Evolutionary conservation across 2,329 filamentous ascomycete species (phyloP).

Genomic region (Ophiostoma piceae): DNA sequence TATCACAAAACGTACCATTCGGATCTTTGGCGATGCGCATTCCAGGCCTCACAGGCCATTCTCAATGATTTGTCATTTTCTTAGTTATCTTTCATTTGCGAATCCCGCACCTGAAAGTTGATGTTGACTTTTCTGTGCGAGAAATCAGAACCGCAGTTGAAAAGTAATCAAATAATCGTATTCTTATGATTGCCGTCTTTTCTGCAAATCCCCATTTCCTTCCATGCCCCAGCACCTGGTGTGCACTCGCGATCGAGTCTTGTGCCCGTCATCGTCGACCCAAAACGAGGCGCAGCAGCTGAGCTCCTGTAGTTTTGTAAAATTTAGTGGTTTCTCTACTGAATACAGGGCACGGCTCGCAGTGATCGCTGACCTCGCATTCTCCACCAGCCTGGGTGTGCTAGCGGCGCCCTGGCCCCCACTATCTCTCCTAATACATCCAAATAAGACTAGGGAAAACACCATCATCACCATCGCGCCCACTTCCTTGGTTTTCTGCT

Average conservation of each 20-base stretch:
- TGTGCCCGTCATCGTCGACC: conserved; percentile 12
- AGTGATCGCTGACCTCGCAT: neutral
- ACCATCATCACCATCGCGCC: neutral
- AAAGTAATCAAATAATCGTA: neutral
- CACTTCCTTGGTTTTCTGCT: conserved; percentile 1
- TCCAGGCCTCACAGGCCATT: neutral
- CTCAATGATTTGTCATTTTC: neutral
- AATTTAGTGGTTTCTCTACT: too few relatives aligned
- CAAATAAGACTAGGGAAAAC: neutral
- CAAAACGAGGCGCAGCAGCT: conserved; percentile 22
- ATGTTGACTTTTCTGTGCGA: too few relatives aligned
- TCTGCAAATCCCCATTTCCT: neutral
- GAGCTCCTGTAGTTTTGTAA: conserved; percentile 1
- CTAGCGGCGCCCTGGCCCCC: conserved; percentile 9
- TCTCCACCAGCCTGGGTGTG: conserved; percentile 2
- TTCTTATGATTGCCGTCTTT: neutral
- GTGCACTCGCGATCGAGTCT: neutral
- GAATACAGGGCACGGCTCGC: too few relatives aligned
- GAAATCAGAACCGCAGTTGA: too few relatives aligned
- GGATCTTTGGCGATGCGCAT: conserved; percentile 2
- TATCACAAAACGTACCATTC: neutral
- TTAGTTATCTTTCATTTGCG: neutral
- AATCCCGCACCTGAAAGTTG: too few relatives aligned
- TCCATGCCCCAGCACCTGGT: neutral
- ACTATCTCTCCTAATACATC: neutral